Conservation (phyloP, 2,329 filamentous ascomycete genomes). For the Penicillium sp. region DNA sequence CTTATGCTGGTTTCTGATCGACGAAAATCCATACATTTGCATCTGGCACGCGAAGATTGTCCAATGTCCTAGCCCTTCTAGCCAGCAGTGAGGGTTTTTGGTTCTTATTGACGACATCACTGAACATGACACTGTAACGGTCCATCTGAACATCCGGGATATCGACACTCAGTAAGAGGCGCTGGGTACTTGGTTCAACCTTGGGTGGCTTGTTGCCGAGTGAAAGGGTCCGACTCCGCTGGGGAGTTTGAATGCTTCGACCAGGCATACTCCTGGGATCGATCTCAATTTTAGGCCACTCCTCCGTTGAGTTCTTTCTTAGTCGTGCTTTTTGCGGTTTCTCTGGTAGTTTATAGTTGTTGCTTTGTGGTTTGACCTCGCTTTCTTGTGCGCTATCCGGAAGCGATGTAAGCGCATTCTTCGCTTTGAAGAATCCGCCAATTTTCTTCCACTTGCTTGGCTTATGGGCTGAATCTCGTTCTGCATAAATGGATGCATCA, state of each 20-base stretch:
- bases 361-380: conserved; percentile 15
- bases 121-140: conserved; percentile 93
- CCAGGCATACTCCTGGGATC: conserved; percentile 2
- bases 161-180: conserved; percentile 65
- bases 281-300: conserved; percentile 22
- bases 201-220: conserved; percentile 6
- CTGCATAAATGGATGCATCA: conserved; percentile 14
- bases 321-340: background rate
- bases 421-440: conserved; percentile 45
- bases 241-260: background rate
- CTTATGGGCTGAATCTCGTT: conserved; percentile 28
- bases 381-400: conserved; percentile 17
- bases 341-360: background rate
- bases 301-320: conserved; percentile 14
- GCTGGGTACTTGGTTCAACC: conserved; percentile 14
- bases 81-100: conserved; percentile 33
- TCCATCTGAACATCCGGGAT: conserved; percentile 82
- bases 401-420: conserved; percentile 27
- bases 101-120: conserved; percentile 61
- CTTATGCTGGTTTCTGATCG: background rate
- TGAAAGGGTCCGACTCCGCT: conserved; percentile 16
- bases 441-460: conserved; percentile 51
- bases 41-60: conserved; percentile 56
- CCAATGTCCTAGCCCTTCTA: conserved; percentile 39
- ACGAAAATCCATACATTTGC: conserved; percentile 36